Evolutionary conservation across 768 basidiomycete genomes (phyloP).

Genomic region (Boletus sp.): DNA sequence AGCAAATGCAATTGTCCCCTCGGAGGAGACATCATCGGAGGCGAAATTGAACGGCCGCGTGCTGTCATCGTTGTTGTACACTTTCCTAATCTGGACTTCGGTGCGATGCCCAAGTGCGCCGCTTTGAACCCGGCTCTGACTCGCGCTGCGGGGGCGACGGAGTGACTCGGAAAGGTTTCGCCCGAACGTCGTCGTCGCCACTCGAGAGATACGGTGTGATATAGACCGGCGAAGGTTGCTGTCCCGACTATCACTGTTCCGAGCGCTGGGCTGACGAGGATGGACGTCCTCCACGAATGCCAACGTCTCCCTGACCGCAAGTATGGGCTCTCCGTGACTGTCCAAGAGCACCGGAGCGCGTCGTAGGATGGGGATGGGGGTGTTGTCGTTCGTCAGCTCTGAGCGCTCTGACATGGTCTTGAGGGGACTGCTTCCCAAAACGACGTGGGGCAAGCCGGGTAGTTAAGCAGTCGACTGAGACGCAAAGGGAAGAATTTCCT

Average conservation of each 20-base stretch:
- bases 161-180: slow-evolving; percentile 29
- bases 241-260: neutral
- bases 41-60: neutral
- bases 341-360: slow-evolving; percentile 38
- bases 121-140: neutral
- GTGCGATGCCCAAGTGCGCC: neutral
- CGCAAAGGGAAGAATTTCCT: neutral
- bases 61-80: neutral
- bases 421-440: neutral
- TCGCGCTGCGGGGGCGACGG: slow-evolving; percentile 10
- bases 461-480: neutral
- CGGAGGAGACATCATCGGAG: neutral
- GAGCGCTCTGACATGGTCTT: slow-evolving; percentile 10
- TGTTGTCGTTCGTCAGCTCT: neutral
- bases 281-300: neutral
- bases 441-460: neutral
- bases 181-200: slow-evolving; percentile 27
- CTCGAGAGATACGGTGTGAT: slow-evolving; percentile 34
- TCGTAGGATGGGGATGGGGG: slow-evolving; percentile 29
- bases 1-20: neutral
- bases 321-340: slow-evolving; percentile 28
- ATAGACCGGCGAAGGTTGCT: slow-evolving; percentile 32
- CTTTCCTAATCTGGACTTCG: slow-evolving; percentile 26
- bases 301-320: slow-evolving; percentile 1
- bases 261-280: neutral